Evolutionary conservation across 768 basidiomycete genomes (phyloP).

Genomic region (Leucocoprinus birnbaumii): DNA sequence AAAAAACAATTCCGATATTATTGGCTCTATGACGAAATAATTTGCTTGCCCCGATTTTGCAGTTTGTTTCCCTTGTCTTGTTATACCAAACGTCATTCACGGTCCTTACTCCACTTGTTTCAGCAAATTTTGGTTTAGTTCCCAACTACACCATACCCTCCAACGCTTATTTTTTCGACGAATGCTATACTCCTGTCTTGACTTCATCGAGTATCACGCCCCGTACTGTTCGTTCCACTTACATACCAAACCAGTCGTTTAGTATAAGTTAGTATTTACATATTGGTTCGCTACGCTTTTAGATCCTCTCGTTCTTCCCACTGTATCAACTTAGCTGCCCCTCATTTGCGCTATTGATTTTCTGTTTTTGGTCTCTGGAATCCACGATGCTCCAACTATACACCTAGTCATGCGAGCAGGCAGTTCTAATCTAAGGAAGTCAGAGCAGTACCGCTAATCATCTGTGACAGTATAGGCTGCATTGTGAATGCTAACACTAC

Average conservation of each 20-base stretch:
- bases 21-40: not conserved
- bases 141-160: not conserved
- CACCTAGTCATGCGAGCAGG: too few relatives aligned
- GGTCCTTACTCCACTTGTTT: slow-evolving; percentile 2
- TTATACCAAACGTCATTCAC: not conserved
- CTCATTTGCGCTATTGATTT: slow-evolving; percentile 11
- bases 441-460: too few relatives aligned
- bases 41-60: slow-evolving; percentile 2
- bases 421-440: not conserved
- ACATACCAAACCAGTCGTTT: slow-evolving; percentile 4
- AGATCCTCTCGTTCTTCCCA: slow-evolving; percentile 8
- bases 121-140: slow-evolving; percentile 2
- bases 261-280: slow-evolving; percentile 6
- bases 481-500: slow-evolving; percentile 94
- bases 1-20: slow-evolving; percentile 4
- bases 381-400: too few relatives aligned
- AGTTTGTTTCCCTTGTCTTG: not conserved
- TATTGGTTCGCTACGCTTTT: slow-evolving; percentile 1
- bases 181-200: not conserved
- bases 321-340: slow-evolving; percentile 9
- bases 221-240: not conserved
- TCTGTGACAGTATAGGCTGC: slow-evolving; percentile 63
- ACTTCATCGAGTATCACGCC: not conserved
- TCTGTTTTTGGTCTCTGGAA: not conserved
- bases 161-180: not conserved